Conservation (phyloP, 805 yeast genomes). For the Yamadazyma philogaea region DNA sequence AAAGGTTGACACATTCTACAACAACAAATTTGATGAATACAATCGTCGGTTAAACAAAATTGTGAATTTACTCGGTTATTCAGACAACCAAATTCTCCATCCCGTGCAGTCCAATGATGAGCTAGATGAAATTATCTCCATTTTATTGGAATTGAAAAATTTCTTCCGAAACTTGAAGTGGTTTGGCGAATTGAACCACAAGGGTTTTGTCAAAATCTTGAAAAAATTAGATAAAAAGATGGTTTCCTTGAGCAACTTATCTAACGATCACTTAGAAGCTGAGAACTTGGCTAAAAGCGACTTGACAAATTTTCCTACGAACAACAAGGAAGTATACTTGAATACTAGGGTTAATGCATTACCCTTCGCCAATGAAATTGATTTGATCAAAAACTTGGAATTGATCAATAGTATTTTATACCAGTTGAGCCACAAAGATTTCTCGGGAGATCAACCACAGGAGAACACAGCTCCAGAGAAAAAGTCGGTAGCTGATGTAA, state of each 20-base stretch:
- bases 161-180: conserved; percentile 82
- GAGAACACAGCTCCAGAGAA: background rate
- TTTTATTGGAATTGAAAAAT: conserved; percentile 71
- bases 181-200: conserved; percentile 89
- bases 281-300: conserved; percentile 1
- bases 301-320: conserved; percentile 22
- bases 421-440: conserved; percentile 41
- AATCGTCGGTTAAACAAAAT: conserved; percentile 59
- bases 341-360: conserved; percentile 67
- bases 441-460: background rate
- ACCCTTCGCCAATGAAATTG: conserved; percentile 72
- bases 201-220: conserved; percentile 84
- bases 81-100: conserved; percentile 22
- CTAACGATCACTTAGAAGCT: conserved; percentile 13
- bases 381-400: conserved; percentile 52
- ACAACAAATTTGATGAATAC: conserved; percentile 70
- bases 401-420: conserved; percentile 51
- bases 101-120: conserved; percentile 38
- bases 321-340: conserved; percentile 43
- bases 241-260: conserved; percentile 19
- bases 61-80: conserved; percentile 33
- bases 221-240: conserved; percentile 86
- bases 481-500: background rate
- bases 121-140: conserved; percentile 41
- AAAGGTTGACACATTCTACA: conserved; percentile 75